phyloP scores from a whole-genome alignment of 345 rosid genomes.

The Hibiscus trionum region DNA sequence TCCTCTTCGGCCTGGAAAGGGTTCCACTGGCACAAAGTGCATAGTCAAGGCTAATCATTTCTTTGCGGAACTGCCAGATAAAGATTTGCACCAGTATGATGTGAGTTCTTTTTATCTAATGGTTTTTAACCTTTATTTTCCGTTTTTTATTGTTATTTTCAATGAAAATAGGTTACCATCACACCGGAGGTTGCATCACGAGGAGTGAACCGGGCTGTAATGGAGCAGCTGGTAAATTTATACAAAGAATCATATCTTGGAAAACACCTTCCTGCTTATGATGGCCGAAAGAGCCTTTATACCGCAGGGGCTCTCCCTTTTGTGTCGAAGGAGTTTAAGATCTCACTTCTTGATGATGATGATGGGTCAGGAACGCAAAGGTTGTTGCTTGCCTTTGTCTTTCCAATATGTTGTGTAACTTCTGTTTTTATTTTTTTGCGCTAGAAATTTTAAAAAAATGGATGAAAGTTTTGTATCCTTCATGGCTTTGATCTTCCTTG shows the following conservation, averaged over 20 bases:
- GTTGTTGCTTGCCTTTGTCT: slow-evolving; percentile 17
- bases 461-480: background rate
- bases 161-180: slow-evolving; percentile 55
- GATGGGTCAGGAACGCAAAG: slow-evolving; percentile 73
- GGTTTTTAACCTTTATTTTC: background rate
- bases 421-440: background rate
- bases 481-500: background rate
- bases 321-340: slow-evolving; percentile 59
- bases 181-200: slow-evolving; percentile 68
- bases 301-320: slow-evolving; percentile 93
- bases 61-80: slow-evolving; percentile 79
- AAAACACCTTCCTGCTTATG: slow-evolving; percentile 87
- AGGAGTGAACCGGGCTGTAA: slow-evolving; percentile 81
- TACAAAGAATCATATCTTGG: slow-evolving; percentile 78
- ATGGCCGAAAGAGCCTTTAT: slow-evolving; percentile 85
- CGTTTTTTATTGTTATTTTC: background rate
- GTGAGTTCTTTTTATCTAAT: slow-evolving; percentile 30
- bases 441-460: too few relatives aligned
- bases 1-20: slow-evolving; percentile 81
- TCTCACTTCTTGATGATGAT: slow-evolving; percentile 68
- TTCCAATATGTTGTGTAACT: background rate
- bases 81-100: slow-evolving; percentile 93
- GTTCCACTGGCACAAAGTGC: slow-evolving; percentile 52
- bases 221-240: slow-evolving; percentile 48
- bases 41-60: slow-evolving; percentile 96